Percentiles rank a stretch among this genome's conserved stretches.
These are phyloP conservation scores for Stevia rebaudiana DNA, from an alignment of 140 eudicot species.

Conservation along the genomic window DNA sequence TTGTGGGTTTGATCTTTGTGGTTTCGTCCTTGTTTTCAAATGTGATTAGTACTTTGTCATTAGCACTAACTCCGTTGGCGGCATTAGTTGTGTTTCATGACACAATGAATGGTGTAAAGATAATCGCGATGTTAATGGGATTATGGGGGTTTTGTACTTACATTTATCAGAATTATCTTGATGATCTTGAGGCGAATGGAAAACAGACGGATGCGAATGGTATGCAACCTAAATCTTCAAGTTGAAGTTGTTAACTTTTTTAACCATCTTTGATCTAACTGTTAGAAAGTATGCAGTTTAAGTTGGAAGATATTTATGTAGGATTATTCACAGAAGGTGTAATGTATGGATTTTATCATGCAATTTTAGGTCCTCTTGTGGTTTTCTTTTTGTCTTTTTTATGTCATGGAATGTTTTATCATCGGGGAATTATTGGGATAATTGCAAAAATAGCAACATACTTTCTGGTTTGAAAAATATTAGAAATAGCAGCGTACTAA, in stretches of 20 bases:
- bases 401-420: background rate
- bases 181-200: slow-evolving; percentile 43
- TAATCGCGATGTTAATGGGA: slow-evolving; percentile 64
- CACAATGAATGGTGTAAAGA: slow-evolving; percentile 64
- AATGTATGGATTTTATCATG: background rate
- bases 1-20: slow-evolving; percentile 66
- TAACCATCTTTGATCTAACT: background rate
- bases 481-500: background rate
- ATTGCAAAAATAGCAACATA: background rate
- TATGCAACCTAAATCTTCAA: slow-evolving; percentile 28
- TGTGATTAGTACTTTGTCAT: slow-evolving; percentile 64
- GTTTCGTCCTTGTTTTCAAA: slow-evolving; percentile 81
- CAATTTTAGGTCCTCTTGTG: background rate
- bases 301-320: slow-evolving; percentile 2
- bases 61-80: slow-evolving; percentile 79
- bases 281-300: background rate
- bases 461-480: background rate
- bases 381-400: background rate
- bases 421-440: background rate
- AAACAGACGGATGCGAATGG: slow-evolving; percentile 18
- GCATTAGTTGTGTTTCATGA: slow-evolving; percentile 61
- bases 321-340: background rate
- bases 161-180: slow-evolving; percentile 72
- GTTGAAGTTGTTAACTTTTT: slow-evolving; percentile 7
- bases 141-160: slow-evolving; percentile 78